phyloP scores from a whole-genome alignment of 2,329 filamentous ascomycete genomes.

The Penicillium palitans region DNA sequence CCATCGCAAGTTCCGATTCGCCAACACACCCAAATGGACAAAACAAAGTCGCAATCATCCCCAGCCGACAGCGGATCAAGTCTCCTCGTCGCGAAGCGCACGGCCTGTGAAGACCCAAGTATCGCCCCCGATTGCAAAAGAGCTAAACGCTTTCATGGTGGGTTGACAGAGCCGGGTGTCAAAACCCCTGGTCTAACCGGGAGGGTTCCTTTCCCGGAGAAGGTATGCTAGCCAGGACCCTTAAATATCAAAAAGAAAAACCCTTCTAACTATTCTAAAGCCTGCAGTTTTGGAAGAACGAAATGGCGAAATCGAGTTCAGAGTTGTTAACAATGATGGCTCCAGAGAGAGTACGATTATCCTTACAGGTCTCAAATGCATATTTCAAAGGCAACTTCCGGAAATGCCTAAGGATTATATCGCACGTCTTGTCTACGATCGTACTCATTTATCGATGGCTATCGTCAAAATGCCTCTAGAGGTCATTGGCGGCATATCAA shows the following conservation, averaged over 20 bases:
- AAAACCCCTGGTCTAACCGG: constrained; percentile 42
- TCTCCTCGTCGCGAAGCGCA: neutral
- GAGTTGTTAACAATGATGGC: constrained; percentile 96
- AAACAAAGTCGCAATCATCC: neutral
- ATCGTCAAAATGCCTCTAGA: constrained; percentile 96
- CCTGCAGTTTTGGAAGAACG: constrained; percentile 91
- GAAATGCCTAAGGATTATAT: constrained; percentile 99
- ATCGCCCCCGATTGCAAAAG: neutral
- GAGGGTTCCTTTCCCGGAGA: constrained; percentile 83
- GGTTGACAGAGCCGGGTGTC: neutral
- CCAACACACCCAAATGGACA: neutral
- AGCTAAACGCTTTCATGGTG: neutral
- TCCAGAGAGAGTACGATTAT: constrained; percentile 86
- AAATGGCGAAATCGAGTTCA: constrained; percentile 91
- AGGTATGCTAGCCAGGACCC: constrained; percentile 52
- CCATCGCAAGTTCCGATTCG: too few relatives aligned
- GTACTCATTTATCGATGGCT: constrained; percentile 91
- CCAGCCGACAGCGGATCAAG: neutral
- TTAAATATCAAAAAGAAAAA: neutral
- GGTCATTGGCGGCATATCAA: constrained; percentile 89
- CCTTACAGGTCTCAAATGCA: constrained; percentile 90
- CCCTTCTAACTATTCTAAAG: constrained; percentile 44
- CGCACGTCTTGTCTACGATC: constrained; percentile 91
- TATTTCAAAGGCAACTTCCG: constrained; percentile 96
- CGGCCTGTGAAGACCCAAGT: neutral